A percentile compares a stretch with the other conserved stretches of the same genome.
Conservation (phyloP, 2,329 filamentous ascomycete species). For the Lecanicillium sp. region DNA sequence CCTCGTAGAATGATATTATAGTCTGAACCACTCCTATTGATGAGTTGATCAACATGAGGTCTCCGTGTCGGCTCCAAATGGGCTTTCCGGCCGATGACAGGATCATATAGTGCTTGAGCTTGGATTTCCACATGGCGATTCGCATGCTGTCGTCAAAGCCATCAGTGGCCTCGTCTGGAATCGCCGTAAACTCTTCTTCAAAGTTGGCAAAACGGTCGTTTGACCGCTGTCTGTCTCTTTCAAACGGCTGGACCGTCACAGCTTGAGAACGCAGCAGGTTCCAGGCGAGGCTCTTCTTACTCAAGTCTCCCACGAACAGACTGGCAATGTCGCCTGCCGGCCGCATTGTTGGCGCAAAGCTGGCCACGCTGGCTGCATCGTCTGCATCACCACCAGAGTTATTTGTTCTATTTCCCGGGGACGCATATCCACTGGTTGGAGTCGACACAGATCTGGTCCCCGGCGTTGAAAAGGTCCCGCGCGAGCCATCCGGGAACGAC, state of each 20-base stretch:
- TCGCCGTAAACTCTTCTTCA: slow-evolving; percentile 66
- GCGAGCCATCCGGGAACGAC: slow-evolving; percentile 61
- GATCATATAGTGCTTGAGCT: slow-evolving; percentile 95
- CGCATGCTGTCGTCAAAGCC: slow-evolving; percentile 46
- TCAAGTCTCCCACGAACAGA: slow-evolving; percentile 64
- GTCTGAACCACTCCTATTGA: slow-evolving; percentile 96
- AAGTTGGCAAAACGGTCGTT: slow-evolving; percentile 60
- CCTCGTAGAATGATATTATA: slow-evolving; percentile 94
- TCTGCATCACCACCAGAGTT: slow-evolving; percentile 41
- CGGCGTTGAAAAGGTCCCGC: slow-evolving; percentile 51
- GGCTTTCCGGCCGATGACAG: slow-evolving; percentile 94
- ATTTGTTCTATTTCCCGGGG: slow-evolving; percentile 24
- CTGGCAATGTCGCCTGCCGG: slow-evolving; percentile 70
- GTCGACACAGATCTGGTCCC: slow-evolving; percentile 27
- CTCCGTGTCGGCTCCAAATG: slow-evolving; percentile 92
- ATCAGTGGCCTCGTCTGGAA: slow-evolving; percentile 47
- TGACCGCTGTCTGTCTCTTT: slow-evolving; percentile 35
- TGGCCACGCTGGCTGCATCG: slow-evolving; percentile 59
- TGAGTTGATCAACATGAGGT: slow-evolving; percentile 80
- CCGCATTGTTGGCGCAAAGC: slow-evolving; percentile 56
- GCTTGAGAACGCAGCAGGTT: slow-evolving; percentile 57
- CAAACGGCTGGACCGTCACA: slow-evolving; percentile 52
- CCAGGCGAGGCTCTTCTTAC: slow-evolving; percentile 61
- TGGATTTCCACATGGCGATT: slow-evolving; percentile 74
- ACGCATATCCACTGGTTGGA: slow-evolving; percentile 32